These are phyloP conservation scores for Fusarium sp. DNA, from an alignment of 2,329 filamentous ascomycete species.

Conservation along the genomic window DNA sequence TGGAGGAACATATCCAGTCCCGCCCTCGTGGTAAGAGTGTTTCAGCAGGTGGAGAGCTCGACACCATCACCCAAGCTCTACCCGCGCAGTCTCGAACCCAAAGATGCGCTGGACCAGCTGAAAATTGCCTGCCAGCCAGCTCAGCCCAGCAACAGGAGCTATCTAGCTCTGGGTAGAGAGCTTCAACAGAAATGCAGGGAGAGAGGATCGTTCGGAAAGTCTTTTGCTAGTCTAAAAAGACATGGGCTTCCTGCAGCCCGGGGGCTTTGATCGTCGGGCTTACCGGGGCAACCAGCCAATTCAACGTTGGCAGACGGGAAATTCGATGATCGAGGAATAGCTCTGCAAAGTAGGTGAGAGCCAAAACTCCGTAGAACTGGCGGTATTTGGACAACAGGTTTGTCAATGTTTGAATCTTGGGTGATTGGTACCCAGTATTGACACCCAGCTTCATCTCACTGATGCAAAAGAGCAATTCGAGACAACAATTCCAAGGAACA, in stretches of 20 bases:
- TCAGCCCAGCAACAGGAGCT: not conserved
- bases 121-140: conserved; percentile 2
- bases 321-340: conserved; percentile 4
- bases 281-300: conserved; percentile 9
- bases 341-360: conserved; percentile 1
- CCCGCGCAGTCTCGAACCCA: not conserved
- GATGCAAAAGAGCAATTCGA: not conserved
- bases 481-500: conserved; percentile 5
- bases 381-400: not conserved
- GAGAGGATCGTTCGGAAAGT: conserved; percentile 2
- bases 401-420: not conserved
- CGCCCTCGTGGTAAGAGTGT: not conserved
- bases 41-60: conserved; percentile 13
- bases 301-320: conserved; percentile 18
- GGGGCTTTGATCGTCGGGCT: conserved; percentile 9
- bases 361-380: not conserved
- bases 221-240: conserved; percentile 1
- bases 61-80: not conserved
- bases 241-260: not conserved
- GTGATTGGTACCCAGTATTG: not conserved
- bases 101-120: not conserved
- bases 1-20: conserved; percentile 6
- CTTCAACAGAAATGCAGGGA: not conserved
- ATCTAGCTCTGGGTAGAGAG: not conserved
- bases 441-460: not conserved